Conservation (phyloP, 495 filamentous ascomycete genomes). For the Neurospora sp. region DNA sequence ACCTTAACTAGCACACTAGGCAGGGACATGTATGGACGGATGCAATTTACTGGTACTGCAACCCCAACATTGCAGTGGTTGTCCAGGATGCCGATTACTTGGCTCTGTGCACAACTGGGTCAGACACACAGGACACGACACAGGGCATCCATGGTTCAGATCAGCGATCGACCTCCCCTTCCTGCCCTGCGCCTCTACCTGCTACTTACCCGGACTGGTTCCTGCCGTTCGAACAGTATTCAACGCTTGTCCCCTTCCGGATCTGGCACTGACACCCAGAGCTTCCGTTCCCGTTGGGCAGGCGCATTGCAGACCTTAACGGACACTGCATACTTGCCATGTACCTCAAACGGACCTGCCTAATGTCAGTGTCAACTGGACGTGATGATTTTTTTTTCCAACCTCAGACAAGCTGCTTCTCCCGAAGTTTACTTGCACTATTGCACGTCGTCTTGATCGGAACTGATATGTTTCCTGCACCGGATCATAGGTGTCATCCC, state of each 20-base stretch:
- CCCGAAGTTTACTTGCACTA: not conserved
- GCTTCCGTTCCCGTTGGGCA: not conserved
- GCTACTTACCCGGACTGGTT: not conserved
- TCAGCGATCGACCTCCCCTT: not conserved
- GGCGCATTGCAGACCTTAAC: not conserved
- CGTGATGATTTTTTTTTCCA: not conserved
- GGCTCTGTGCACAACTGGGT: not conserved
- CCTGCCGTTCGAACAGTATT: not conserved
- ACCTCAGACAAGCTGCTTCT: not conserved
- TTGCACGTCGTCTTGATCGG: not conserved
- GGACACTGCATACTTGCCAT: not conserved
- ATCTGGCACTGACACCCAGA: not conserved
- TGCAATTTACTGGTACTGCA: not conserved
- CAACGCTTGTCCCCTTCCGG: not conserved
- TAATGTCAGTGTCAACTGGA: not conserved
- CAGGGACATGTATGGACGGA: not conserved
- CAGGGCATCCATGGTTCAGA: slow-evolving; percentile 1
- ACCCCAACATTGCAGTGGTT: not conserved
- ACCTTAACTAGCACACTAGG: slow-evolving; percentile 1
- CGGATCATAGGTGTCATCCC: not conserved
- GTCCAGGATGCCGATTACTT: not conserved
- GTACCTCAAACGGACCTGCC: not conserved
- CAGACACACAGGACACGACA: not conserved
- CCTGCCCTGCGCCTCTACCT: not conserved
- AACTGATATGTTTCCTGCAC: not conserved